phyloP scores from a whole-genome alignment of 176 grass and related monocot genomes.

The Panicum miliaceum region DNA sequence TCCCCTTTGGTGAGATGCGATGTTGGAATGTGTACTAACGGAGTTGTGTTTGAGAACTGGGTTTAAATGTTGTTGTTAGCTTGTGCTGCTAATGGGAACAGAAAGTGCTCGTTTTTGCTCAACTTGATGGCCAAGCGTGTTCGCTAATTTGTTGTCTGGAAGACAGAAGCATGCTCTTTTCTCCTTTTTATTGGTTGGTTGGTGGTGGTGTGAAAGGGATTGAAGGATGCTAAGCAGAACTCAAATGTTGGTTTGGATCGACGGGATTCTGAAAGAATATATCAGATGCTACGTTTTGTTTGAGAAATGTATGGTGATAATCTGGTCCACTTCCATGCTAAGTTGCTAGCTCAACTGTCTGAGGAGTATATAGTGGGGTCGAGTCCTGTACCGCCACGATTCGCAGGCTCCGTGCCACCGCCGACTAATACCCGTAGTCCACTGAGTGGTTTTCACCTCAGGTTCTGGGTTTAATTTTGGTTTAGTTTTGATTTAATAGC shows the following conservation, averaged over 20 bases:
- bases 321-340: no score
- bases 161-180: background rate
- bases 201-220: background rate
- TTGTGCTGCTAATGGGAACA: conserved; percentile 23
- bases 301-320: background rate
- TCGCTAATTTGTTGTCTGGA: background rate
- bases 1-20: conserved; percentile 45
- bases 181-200: background rate
- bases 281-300: background rate
- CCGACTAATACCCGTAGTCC: no score
- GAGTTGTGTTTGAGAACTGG: conserved; percentile 43
- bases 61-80: conserved; percentile 35
- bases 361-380: no score
- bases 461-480: no score
- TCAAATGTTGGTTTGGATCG: background rate
- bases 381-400: no score
- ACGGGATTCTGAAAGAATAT: background rate
- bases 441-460: no score
- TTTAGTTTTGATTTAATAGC: no score
- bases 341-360: no score
- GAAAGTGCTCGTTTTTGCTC: conserved; percentile 24
- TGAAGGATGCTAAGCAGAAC: background rate
- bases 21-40: conserved; percentile 53
- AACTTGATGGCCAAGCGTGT: background rate
- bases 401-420: no score